Evolutionary conservation across 805 yeast genomes (phyloP).

Genomic region (Barnettozyma vustinii): DNA sequence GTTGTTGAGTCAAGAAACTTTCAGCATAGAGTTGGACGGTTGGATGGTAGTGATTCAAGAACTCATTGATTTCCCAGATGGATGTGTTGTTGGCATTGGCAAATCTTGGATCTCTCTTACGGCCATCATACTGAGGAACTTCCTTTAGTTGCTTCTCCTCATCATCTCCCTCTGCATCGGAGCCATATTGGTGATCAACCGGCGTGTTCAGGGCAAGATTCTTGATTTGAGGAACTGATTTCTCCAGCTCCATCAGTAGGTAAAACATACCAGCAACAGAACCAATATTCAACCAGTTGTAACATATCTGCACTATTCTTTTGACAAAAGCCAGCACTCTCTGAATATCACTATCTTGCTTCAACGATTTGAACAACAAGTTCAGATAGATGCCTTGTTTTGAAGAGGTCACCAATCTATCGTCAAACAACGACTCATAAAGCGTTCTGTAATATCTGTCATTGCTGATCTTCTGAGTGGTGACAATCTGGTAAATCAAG

Average conservation of each 20-base stretch:
- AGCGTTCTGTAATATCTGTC: constrained; percentile 82
- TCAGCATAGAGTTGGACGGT: constrained; percentile 79
- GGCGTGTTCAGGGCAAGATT: constrained; percentile 56
- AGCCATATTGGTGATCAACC: constrained; percentile 43
- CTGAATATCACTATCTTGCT: constrained; percentile 52
- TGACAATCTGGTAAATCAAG: constrained; percentile 74
- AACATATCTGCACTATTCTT: constrained; percentile 79
- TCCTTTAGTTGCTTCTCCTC: constrained; percentile 19
- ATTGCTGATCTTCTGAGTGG: constrained; percentile 47
- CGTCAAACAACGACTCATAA: constrained; percentile 84
- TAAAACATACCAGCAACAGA: constrained; percentile 79
- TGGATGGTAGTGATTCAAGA: constrained; percentile 85
- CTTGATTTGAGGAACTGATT: constrained; percentile 57
- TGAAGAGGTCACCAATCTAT: constrained; percentile 77
- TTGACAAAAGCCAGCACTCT: constrained; percentile 88
- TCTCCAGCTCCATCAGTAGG: constrained; percentile 64
- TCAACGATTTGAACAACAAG: constrained; percentile 76
- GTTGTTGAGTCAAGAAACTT: constrained; percentile 42
- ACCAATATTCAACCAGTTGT: constrained; percentile 85
- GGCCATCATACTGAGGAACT: constrained; percentile 58
- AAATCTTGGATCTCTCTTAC: constrained; percentile 86
- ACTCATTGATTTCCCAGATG: constrained; percentile 79
- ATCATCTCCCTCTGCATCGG: constrained; percentile 39
- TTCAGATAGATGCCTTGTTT: constrained; percentile 91
- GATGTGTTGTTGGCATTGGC: constrained; percentile 82